Evolutionary conservation across 768 basidiomycete genomes (phyloP).

Genomic region (Brasilioporus rufonigricans): DNA sequence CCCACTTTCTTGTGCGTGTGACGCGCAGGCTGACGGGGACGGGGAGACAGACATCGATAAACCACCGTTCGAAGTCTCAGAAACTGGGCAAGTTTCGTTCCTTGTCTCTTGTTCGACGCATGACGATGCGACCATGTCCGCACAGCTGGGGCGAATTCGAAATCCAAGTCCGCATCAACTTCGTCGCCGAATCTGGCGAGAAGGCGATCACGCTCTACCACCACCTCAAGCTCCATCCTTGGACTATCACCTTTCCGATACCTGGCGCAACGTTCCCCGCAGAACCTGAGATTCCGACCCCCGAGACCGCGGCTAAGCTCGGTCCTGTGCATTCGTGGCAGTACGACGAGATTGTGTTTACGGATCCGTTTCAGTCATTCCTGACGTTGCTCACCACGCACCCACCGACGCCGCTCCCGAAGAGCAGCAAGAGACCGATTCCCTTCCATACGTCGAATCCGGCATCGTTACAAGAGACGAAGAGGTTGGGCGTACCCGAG

Average conservation of each 20-base stretch:
- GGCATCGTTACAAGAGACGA: slow-evolving; percentile 61
- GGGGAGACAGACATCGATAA: slow-evolving; percentile 78
- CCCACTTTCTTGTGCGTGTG: not conserved
- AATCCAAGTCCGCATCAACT: slow-evolving; percentile 87
- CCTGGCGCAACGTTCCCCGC: slow-evolving; percentile 26
- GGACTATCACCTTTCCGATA: slow-evolving; percentile 47
- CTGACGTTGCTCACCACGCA: slow-evolving; percentile 77
- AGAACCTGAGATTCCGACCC: slow-evolving; percentile 65
- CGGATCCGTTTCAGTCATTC: slow-evolving; percentile 88
- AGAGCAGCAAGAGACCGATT: slow-evolving; percentile 51
- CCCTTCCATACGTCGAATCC: slow-evolving; percentile 71
- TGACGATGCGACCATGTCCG: not conserved
- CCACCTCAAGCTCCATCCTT: slow-evolving; percentile 93
- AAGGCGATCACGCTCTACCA: slow-evolving; percentile 87
- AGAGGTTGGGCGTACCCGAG: slow-evolving; percentile 68
- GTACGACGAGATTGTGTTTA: slow-evolving; percentile 97
- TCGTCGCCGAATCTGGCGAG: slow-evolving; percentile 86
- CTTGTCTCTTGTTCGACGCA: not conserved
- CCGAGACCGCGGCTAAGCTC: slow-evolving; percentile 61
- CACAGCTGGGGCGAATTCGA: slow-evolving; percentile 97
- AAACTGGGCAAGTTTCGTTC: slow-evolving; percentile 70
- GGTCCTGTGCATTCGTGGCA: slow-evolving; percentile 96
- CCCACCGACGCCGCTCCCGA: slow-evolving; percentile 81
- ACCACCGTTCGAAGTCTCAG: slow-evolving; percentile 91
- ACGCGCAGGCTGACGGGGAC: not conserved